Evolutionary conservation across 306 rosid genomes (phyloP).

Genomic region (Macrotyloma uniflorum): DNA sequence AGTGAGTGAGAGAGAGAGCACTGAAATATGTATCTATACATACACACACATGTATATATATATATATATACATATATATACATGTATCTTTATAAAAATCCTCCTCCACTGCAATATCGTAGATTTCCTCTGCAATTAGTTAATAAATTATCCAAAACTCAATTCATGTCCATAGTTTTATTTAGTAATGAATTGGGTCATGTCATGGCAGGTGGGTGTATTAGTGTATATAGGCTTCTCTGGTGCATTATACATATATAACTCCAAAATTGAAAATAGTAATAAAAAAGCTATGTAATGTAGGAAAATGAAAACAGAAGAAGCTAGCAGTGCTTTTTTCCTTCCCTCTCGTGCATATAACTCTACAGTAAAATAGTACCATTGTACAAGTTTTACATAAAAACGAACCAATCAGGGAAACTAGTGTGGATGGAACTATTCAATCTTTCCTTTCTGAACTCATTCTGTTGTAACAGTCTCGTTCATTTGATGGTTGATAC

Average conservation of each 20-base stretch:
- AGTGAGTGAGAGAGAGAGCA: slow-evolving; percentile 38
- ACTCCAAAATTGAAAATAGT: too few relatives aligned
- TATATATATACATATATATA: too few relatives aligned
- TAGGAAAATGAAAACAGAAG: neutral
- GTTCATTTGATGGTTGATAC: slow-evolving; percentile 48
- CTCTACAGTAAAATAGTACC: slow-evolving; percentile 28
- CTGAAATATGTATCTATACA: too few relatives aligned
- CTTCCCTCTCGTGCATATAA: neutral
- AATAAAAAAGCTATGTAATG: neutral
- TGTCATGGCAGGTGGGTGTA: neutral
- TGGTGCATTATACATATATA: too few relatives aligned
- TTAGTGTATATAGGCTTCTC: too few relatives aligned
- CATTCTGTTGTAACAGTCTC: slow-evolving; percentile 58
- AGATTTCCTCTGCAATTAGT: neutral
- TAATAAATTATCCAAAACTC: neutral
- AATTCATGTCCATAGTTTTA: neutral
- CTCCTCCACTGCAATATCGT: neutral
- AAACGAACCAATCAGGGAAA: slow-evolving; percentile 45
- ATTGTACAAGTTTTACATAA: slow-evolving; percentile 43
- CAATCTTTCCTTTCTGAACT: slow-evolving; percentile 58
- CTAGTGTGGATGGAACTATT: slow-evolving; percentile 50
- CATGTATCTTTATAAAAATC: too few relatives aligned
- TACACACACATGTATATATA: too few relatives aligned
- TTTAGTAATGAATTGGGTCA: neutral
- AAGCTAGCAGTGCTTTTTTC: neutral